These are phyloP conservation scores for Zasmidium cellare DNA, from an alignment of 2,329 filamentous ascomycete genomes.

Conservation along the genomic window DNA sequence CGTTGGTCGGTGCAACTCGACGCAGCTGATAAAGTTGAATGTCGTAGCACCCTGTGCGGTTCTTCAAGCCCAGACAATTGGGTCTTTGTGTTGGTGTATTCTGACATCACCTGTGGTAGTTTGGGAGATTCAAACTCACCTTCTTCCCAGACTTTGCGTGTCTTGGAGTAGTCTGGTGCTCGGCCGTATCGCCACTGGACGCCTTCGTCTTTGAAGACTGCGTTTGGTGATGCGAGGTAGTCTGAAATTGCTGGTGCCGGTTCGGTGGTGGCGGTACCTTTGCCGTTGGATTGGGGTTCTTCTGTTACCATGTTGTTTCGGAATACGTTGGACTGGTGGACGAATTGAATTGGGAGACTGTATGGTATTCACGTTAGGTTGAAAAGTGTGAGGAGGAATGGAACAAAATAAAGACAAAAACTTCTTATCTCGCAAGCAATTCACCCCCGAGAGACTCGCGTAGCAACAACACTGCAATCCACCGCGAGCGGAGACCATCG, in stretches of 20 bases:
- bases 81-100: not conserved
- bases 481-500: not conserved
- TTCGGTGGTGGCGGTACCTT: conserved; percentile 24
- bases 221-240: conserved; percentile 60
- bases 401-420: not conserved
- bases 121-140: conserved; percentile 45
- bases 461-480: not conserved
- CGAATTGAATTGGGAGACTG: not conserved
- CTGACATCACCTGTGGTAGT: not conserved
- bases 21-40: conserved; percentile 4
- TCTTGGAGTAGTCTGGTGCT: conserved; percentile 65
- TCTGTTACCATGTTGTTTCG: conserved; percentile 28
- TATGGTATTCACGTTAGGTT: not conserved
- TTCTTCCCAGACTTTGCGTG: conserved; percentile 58
- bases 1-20: conserved; percentile 6
- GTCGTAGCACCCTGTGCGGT: conserved; percentile 7
- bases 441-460: not conserved
- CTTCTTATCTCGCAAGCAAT: not conserved
- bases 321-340: not conserved
- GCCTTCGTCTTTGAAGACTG: conserved; percentile 55
- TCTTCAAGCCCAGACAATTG: not conserved
- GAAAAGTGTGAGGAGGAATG: not conserved
- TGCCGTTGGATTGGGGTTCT: conserved; percentile 15
- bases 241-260: conserved; percentile 51
- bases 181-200: conserved; percentile 62